A percentile compares a stretch with the other conserved stretches of the same genome.
Conservation (phyloP, 768 basidiomycete species). For the Suillus hirtellus region DNA sequence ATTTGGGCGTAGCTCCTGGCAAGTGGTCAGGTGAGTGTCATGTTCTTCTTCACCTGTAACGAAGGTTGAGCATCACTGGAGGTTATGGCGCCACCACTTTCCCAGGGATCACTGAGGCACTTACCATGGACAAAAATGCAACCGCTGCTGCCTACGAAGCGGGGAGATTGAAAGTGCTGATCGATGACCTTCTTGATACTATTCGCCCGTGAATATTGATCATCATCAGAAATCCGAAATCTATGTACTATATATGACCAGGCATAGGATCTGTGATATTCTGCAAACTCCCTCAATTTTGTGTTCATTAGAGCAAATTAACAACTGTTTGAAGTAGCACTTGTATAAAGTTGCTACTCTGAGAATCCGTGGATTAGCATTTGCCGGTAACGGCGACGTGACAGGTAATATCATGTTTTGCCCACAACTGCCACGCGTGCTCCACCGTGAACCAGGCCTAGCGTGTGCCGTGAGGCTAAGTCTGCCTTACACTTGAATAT, state of each 20-base stretch:
- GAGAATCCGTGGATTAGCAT: not conserved
- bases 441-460: not conserved
- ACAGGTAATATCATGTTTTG: not conserved
- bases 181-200: conserved; percentile 49
- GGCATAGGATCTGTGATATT: not conserved
- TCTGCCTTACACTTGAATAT: not conserved
- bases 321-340: not conserved
- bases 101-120: conserved; percentile 77
- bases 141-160: conserved; percentile 65
- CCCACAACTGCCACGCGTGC: not conserved
- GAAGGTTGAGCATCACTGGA: conserved; percentile 1
- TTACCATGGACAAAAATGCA: conserved; percentile 66
- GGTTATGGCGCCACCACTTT: conserved; percentile 83
- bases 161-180: conserved; percentile 51
- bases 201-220: conserved; percentile 20
- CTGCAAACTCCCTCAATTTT: not conserved
- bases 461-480: not conserved
- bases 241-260: not conserved
- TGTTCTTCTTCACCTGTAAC: not conserved
- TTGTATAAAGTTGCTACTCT: not conserved
- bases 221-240: not conserved
- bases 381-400: not conserved
- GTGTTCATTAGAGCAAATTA: not conserved
- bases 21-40: conserved; percentile 67
- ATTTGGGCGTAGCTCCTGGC: conserved; percentile 82